Base-by-base conservation (phyloP, 805 yeast genomes). In the Candida insectalens region DNA sequence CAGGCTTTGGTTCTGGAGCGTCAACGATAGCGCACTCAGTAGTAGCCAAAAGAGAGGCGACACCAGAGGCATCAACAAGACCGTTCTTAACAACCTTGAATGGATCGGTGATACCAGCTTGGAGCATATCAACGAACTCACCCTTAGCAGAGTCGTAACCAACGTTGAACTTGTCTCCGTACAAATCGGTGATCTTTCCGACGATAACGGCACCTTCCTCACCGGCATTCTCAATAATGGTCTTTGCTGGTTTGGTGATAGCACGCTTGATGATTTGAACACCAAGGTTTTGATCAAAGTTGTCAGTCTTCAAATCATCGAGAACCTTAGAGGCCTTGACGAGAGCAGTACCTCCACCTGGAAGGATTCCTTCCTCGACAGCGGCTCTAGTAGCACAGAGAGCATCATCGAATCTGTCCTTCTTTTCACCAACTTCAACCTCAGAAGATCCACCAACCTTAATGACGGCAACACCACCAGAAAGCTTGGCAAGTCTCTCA, bases 281-380 rank as follows among this genome's bases (percentile, higher is more conserved):
- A 65, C 98, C 98, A 45, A 89, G 74, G 65, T 83, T 83, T 66
- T 88, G 96, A 68, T 92, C 97, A 55, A 92, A 92, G 77, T 92
- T 92, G 23, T 69, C 81, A 42, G 83, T 73, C 60, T 76, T 69
- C 43, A 83, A 77, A 16, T 60, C 67, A 44, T 76, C 85, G 51
- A 92, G 71, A 42, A 77, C 60, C 49, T 75, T 70, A 35, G 94
- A 74, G 33, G 97, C 96, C 74, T 92, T 92, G 53, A 85, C 72
- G 55, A 92, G 72, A 38, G 98, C 98, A 46, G 96, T 85, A 66
- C 98, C 98, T 61, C 98, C 98, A 68, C 98, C 98, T 56, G 98
- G 98, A 47, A 92, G 73, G 57, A 92, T 87, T 66, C 98, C 98
- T 65, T 85, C 95, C 65, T 89, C 89, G 44, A 92, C 95, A 45